A percentile compares a stretch with the other conserved stretches of the same genome.
Evolutionary conservation across 768 basidiomycete species (phyloP).

Genomic region (Tulasnella sp.): DNA sequence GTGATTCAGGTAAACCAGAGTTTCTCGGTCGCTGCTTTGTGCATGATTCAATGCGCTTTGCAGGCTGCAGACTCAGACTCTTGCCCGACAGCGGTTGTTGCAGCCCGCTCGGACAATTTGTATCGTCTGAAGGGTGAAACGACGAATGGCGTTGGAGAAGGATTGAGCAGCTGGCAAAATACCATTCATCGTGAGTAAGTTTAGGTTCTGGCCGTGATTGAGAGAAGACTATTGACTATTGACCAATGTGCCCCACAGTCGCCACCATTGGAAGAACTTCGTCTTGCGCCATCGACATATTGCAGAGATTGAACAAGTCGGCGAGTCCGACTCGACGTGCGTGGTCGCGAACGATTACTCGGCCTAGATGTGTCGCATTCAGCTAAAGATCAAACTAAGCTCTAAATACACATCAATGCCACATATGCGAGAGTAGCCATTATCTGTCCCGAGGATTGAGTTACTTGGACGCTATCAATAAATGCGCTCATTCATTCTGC

Average conservation of each 20-base stretch:
- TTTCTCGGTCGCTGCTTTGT: no score
- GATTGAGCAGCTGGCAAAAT: constrained; percentile 47
- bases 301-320: constrained; percentile 56
- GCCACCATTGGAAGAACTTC: constrained; percentile 89
- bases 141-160: constrained; percentile 50
- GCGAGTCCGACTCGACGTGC: constrained; percentile 32
- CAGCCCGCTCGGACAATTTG: constrained; percentile 62
- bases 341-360: no score
- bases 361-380: no score
- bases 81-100: constrained; percentile 61
- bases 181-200: constrained; percentile 73
- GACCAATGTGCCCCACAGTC: constrained; percentile 38
- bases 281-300: constrained; percentile 78
- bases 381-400: constrained; percentile 50
- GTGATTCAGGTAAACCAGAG: constrained; percentile 53
- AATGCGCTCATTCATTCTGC: constrained; percentile 66
- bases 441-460: constrained; percentile 55
- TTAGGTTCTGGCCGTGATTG: neutral
- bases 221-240: neutral
- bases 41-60: neutral
- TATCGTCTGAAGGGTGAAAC: constrained; percentile 57
- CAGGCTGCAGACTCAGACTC: constrained; percentile 84
- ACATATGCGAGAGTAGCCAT: constrained; percentile 85
- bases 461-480: constrained; percentile 60
- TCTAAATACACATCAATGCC: constrained; percentile 84